phyloP scores from a whole-genome alignment of 179 eudicot genomes.

The Amaranthus tricolor region DNA sequence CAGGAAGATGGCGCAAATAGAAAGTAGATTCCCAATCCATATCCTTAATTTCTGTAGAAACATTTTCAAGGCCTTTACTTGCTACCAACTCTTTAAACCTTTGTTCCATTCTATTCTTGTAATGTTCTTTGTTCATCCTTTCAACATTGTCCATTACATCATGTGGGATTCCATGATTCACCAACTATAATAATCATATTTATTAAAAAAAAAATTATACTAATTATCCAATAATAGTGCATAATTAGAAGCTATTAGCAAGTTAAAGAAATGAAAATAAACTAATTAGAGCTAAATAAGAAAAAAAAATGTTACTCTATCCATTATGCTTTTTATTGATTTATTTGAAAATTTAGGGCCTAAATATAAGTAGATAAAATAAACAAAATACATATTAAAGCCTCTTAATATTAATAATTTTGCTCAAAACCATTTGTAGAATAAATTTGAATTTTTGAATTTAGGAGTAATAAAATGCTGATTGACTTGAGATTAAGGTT shows the following conservation, averaged over 20 bases:
- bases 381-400: too few species aligned
- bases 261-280: neutral
- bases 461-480: too few species aligned
- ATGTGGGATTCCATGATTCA: conserved; percentile 67
- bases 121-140: conserved; percentile 65
- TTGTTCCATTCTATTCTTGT: conserved; percentile 63
- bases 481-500: too few species aligned
- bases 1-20: conserved; percentile 60
- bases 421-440: too few species aligned
- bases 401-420: too few species aligned
- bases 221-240: neutral
- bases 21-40: conserved; percentile 84
- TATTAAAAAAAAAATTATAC: neutral
- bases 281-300: too few species aligned
- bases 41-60: conserved; percentile 33
- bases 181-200: conserved; percentile 32
- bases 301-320: too few species aligned
- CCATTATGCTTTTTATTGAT: too few species aligned
- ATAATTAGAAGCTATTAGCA: neutral
- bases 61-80: conserved; percentile 41
- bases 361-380: too few species aligned
- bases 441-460: too few species aligned
- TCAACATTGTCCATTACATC: conserved; percentile 70
- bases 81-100: conserved; percentile 62
- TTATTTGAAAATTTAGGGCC: too few species aligned